A percentile compares a stretch with the other conserved stretches of the same genome.
phyloP scores from a whole-genome alignment of 345 rosid species.

The Arabis alpina region DNA sequence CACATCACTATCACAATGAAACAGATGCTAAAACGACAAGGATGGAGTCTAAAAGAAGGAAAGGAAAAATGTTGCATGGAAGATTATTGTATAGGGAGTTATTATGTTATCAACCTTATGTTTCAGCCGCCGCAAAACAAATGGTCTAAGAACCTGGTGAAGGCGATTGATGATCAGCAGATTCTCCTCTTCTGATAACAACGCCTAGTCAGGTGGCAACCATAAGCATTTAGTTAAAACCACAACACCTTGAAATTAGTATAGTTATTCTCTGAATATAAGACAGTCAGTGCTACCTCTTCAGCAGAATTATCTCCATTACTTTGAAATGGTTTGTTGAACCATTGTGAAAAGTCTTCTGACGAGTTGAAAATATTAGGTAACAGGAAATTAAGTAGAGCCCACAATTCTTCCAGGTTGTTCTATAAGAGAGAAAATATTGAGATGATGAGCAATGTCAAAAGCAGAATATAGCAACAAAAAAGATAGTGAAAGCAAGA shows the following conservation, averaged over 20 bases:
- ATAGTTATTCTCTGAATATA: slow-evolving; percentile 12
- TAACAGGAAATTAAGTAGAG: slow-evolving; percentile 85
- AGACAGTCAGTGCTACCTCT: slow-evolving; percentile 53
- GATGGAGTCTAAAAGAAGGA: slow-evolving; percentile 4
- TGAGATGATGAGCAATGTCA: slow-evolving; percentile 24
- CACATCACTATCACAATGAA: slow-evolving; percentile 9
- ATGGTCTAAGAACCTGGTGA: slow-evolving; percentile 96
- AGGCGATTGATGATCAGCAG: slow-evolving; percentile 87
- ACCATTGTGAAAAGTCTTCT: slow-evolving; percentile 97
- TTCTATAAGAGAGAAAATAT: slow-evolving; percentile 54
- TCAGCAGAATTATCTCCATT: slow-evolving; percentile 86
- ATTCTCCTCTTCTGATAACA: slow-evolving; percentile 94
- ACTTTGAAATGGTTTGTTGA: slow-evolving; percentile 92
- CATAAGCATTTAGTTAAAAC: slow-evolving; percentile 21
- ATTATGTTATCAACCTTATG: slow-evolving; percentile 66
- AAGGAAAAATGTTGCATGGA: slow-evolving; percentile 15
- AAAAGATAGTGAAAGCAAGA: slow-evolving; percentile 18
- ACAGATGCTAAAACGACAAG: slow-evolving; percentile 24
- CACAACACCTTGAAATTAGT: slow-evolving; percentile 15
- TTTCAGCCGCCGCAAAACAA: slow-evolving; percentile 88
- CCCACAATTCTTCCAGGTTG: slow-evolving; percentile 97
- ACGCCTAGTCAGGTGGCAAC: slow-evolving; percentile 57
- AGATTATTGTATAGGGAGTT: slow-evolving; percentile 3
- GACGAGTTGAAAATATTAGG: slow-evolving; percentile 94
- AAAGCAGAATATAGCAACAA: slow-evolving; percentile 7